Evolutionary conservation across 208 protist genomes (phyloP), one percentile per base, ranked within the genome.

Genomic region (Leishmania gerbilli): DNA sequence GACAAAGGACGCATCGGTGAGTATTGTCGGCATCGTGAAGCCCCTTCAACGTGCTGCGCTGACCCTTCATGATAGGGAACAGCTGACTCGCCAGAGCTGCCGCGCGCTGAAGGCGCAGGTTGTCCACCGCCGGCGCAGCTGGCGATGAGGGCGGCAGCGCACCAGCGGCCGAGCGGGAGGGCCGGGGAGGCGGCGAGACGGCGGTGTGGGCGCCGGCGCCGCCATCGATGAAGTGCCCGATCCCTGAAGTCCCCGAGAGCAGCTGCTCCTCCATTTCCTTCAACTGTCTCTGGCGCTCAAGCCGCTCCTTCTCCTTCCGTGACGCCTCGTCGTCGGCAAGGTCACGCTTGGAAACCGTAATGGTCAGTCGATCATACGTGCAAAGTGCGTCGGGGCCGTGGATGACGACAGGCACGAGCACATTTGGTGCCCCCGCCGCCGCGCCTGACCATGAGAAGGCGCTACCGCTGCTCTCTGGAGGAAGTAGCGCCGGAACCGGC

Each of bases 361-460:
- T 85, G 53, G 84, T 86, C 67, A 96, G 84, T 45, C 91, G 84
- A 76, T 95, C 91, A 80, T 96, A 96, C 27, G 84, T 94, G 79
- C 87, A 87, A 45, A 96, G 82, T 5, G 84, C 60, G 27, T 87
- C 82, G 67, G 78, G 60, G 8, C 45, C 69, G 69, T 86, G 51
- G 31, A 86, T 58, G 9, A 71, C 76, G 37, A 82, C 69, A 5
- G 64, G 13, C 1, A 79, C 64, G 19, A 78, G 49, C n/a, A 65
- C 42, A 47, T 80, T 76, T 1, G 71, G 78, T 1, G 47, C 62
- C 27, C 45, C 64, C 27, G 76, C 9, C 62, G 45, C 24, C 21
- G 49, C n/a, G 27, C 76, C 76, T 17, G 47, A 69, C 4, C 40
- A 13, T 31, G 76, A 49, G 34, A 79, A 79, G 24, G 76, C 40